Conservation (phyloP, 208 protist species). For the Angomonas deanei region DNA sequence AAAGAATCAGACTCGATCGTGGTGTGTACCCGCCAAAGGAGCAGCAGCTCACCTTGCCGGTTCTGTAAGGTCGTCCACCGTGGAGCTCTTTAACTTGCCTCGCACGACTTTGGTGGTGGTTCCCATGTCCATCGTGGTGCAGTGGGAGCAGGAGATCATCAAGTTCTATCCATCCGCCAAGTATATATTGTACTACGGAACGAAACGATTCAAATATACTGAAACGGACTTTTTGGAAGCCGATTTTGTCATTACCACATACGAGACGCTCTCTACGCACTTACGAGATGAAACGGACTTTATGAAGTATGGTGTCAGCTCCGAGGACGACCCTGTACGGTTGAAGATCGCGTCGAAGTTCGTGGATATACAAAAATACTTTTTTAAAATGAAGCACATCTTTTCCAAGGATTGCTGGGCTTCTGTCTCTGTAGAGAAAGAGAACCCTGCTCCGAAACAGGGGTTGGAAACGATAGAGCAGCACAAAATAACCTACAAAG, state of each 20-base stretch:
- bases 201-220: conserved; percentile 30
- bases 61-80: too few species aligned
- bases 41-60: too few species aligned
- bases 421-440: too few species aligned
- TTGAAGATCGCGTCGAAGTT: conserved; percentile 7
- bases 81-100: conserved; percentile 11
- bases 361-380: not conserved
- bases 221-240: conserved; percentile 22
- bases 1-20: not conserved
- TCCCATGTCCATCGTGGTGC: conserved; percentile 37
- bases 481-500: too few species aligned
- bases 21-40: not conserved
- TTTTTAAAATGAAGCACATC: not conserved
- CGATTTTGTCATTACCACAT: conserved; percentile 66
- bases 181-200: conserved; percentile 51
- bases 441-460: too few species aligned
- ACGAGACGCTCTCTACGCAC: conserved; percentile 48
- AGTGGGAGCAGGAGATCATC: conserved; percentile 52
- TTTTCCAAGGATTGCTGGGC: too few species aligned
- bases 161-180: conserved; percentile 33
- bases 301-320: conserved; percentile 10
- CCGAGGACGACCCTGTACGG: conserved; percentile 10
- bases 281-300: conserved; percentile 32
- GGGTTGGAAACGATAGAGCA: too few species aligned
- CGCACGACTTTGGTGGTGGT: conserved; percentile 50